Evolutionary conservation across 208 protist species (phyloP).

Genomic region (Leishmania tarentolae): DNA sequence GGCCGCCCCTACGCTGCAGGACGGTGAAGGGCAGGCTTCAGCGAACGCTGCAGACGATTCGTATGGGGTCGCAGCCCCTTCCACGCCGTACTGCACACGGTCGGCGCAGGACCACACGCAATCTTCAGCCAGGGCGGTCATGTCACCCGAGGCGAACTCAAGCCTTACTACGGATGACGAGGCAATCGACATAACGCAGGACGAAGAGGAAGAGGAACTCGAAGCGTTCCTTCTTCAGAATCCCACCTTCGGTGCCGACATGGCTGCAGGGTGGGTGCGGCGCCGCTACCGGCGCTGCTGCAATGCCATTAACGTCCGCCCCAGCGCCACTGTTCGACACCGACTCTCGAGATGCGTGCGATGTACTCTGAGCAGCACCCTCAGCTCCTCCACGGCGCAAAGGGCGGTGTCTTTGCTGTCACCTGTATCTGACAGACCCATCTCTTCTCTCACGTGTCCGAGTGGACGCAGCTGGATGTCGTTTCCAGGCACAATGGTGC

Average conservation of each 20-base stretch:
- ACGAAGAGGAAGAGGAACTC: slow-evolving; percentile 29
- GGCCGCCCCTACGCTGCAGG: not conserved
- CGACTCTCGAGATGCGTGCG: slow-evolving; percentile 21
- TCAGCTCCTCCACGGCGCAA: slow-evolving; percentile 5
- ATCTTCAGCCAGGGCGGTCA: not conserved
- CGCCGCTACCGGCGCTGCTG: slow-evolving; percentile 41
- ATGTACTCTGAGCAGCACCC: not conserved
- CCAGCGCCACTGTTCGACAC: slow-evolving; percentile 11
- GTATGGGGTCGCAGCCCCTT: not conserved
- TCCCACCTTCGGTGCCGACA: not conserved
- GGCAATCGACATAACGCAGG: not conserved
- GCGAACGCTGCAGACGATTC: not conserved
- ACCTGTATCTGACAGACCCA: not conserved
- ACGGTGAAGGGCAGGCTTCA: not conserved
- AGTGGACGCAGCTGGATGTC: slow-evolving; percentile 23
- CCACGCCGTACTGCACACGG: not conserved
- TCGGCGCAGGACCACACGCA: not conserved
- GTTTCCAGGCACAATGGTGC: slow-evolving; percentile 14
- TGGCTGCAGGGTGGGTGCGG: slow-evolving; percentile 20
- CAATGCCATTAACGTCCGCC: slow-evolving; percentile 15
- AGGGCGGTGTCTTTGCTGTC: slow-evolving; percentile 12
- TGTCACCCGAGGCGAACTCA: not conserved
- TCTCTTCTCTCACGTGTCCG: not conserved
- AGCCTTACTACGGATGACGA: not conserved
- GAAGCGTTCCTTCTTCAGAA: slow-evolving; percentile 14